Percentiles rank a stretch among this genome's conserved stretches.
Evolutionary conservation across 257 asterid species (phyloP).

Genomic region (Nyctanthes arbortristis): DNA sequence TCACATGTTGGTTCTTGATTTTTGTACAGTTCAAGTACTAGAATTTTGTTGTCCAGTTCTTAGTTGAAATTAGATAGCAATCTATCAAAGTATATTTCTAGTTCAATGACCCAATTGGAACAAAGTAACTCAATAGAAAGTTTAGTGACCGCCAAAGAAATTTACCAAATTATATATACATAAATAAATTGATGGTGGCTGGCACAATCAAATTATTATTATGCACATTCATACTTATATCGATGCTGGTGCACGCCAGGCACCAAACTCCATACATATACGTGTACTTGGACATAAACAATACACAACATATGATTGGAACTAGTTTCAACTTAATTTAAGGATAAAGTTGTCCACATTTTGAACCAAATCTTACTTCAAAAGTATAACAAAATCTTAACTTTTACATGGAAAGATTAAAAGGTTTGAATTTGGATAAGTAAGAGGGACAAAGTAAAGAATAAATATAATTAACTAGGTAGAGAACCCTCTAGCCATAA

Average conservation of each 20-base stretch:
- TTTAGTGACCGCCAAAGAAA: no score
- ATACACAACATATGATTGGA: not conserved
- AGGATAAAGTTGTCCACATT: conserved; percentile 21
- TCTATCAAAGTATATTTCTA: no score
- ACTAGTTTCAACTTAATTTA: conserved; percentile 19
- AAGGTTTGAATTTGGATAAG: conserved; percentile 34
- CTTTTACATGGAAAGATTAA: conserved; percentile 51
- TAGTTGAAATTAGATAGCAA: no score
- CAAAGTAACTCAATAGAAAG: no score
- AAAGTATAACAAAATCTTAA: conserved; percentile 43
- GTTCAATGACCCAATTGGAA: no score
- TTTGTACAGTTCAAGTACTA: no score
- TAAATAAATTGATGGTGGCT: conserved; percentile 64
- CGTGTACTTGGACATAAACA: not conserved
- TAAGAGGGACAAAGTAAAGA: conserved; percentile 17
- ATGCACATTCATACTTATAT: conserved; percentile 44
- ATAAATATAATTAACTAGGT: not conserved
- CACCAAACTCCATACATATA: conserved; percentile 52
- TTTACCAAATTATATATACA: no score
- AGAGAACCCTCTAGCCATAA: conserved; percentile 4
- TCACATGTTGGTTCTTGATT: no score
- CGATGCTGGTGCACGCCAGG: conserved; percentile 88
- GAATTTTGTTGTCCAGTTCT: no score
- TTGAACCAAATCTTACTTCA: conserved; percentile 39
- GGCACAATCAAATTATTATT: conserved; percentile 58